phyloP scores from a whole-genome alignment of 2,329 filamentous ascomycete species.

The Xylaria sp. region DNA sequence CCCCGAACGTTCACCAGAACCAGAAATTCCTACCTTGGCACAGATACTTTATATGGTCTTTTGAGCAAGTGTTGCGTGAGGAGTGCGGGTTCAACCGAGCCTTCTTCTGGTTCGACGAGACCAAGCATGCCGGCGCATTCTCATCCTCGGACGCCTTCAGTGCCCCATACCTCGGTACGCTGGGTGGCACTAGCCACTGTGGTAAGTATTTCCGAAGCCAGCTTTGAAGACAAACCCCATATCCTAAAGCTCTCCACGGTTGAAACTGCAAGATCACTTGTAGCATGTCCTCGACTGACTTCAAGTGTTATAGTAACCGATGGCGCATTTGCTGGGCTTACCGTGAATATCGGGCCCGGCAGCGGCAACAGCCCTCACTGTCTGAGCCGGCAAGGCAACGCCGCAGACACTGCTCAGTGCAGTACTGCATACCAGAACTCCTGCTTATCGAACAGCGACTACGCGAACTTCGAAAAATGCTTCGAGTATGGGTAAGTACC shows the following conservation, averaged over 20 bases:
- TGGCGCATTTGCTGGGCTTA: slow-evolving; percentile 34
- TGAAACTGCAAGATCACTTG: background rate
- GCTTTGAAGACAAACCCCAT: background rate
- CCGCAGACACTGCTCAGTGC: slow-evolving; percentile 30
- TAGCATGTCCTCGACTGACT: background rate
- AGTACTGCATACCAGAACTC: slow-evolving; percentile 32
- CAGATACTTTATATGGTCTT: slow-evolving; percentile 34
- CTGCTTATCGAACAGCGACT: slow-evolving; percentile 28
- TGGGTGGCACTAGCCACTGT: slow-evolving; percentile 28
- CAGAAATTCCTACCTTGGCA: slow-evolving; percentile 37
- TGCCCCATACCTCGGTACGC: slow-evolving; percentile 29
- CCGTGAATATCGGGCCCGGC: slow-evolving; percentile 33
- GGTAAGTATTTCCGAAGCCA: background rate
- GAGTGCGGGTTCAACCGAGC: slow-evolving; percentile 35
- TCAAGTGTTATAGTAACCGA: slow-evolving; percentile 22
- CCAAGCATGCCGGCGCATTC: slow-evolving; percentile 37
- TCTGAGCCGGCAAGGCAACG: slow-evolving; percentile 28
- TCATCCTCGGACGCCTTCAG: slow-evolving; percentile 32
- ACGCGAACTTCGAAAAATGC: slow-evolving; percentile 37
- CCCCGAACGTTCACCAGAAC: slow-evolving; percentile 36
- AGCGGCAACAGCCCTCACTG: slow-evolving; percentile 28
- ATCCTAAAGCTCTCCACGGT: background rate
- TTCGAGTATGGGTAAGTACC: slow-evolving; percentile 38
- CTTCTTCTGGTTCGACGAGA: slow-evolving; percentile 39
- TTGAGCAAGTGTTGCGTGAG: slow-evolving; percentile 36